Evolutionary conservation across 1,139 yeast species (phyloP).

Genomic region (Yamadazyma epiphylla): DNA sequence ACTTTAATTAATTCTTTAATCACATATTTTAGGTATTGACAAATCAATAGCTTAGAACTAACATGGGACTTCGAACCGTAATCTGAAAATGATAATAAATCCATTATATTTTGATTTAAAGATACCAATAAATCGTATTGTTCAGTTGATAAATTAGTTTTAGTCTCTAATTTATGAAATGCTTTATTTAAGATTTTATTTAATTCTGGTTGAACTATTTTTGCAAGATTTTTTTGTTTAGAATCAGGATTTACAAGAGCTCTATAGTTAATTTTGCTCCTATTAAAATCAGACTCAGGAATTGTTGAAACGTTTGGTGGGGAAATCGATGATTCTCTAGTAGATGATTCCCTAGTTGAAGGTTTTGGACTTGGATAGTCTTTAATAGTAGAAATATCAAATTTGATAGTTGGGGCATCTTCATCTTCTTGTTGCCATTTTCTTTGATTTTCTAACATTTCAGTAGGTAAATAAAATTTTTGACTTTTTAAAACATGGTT

Average conservation of each 20-base stretch:
- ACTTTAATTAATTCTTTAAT: slow-evolving; percentile 33
- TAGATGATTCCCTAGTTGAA: slow-evolving; percentile 2
- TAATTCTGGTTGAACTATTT: slow-evolving; percentile 25
- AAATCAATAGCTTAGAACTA: slow-evolving; percentile 26
- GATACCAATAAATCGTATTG: slow-evolving; percentile 34
- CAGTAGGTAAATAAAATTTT: slow-evolving; percentile 40
- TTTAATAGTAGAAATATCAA: slow-evolving; percentile 36
- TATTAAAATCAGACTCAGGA: slow-evolving; percentile 1
- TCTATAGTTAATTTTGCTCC: slow-evolving; percentile 7
- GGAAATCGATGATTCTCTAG: slow-evolving; percentile 15
- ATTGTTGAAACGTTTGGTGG: slow-evolving; percentile 8
- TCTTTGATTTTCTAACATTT: slow-evolving; percentile 29
- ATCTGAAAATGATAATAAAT: slow-evolving; percentile 22
- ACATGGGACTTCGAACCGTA: slow-evolving; percentile 11
- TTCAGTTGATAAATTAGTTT: slow-evolving; percentile 27
- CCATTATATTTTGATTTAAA: slow-evolving; percentile 28
- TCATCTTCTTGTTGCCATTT: slow-evolving; percentile 24
- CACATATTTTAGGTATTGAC: slow-evolving; percentile 39
- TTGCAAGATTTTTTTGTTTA: slow-evolving; percentile 24
- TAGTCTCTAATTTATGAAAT: slow-evolving; percentile 32
- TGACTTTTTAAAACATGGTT: slow-evolving; percentile 30
- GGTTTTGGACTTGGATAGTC: slow-evolving; percentile 10
- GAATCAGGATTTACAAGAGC: slow-evolving; percentile 9
- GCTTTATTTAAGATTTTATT: slow-evolving; percentile 31
- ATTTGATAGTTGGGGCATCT: slow-evolving; percentile 20